Base-by-base conservation (phyloP, 345 rosid genomes). In the Cardiospermum halicacabum region DNA sequence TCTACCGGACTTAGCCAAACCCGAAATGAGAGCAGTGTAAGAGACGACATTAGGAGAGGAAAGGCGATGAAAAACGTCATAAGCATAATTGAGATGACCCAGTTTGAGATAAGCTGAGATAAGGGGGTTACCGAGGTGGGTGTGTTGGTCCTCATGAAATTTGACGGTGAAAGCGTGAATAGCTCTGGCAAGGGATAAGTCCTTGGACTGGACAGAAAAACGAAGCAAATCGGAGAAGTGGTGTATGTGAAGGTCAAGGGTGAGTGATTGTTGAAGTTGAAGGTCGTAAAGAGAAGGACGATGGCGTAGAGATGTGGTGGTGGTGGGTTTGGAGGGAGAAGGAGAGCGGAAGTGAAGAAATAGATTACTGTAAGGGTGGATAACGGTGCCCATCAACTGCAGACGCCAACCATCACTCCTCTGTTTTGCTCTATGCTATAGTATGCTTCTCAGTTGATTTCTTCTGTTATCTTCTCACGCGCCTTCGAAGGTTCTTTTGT, bases 11-110 rank as follows among this genome's bases (percentile, higher is more conserved):
- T 81, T 89, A 6, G 84, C 79, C 26, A 86, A 80, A 4, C 85
- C 82, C 0, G 93, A 88, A 65, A 92, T 81, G 26, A 88, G 66
- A 3, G 87, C 63, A 54, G 86, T 83, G 64, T 81, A 89, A 57
- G 98, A 84, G 37, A 85, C 91, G 16, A 85, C 87, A 64, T 75
- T 75, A n/a, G 93, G 96, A 11, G 69, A 66, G 34, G 84, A 69
- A 11, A 89, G 75, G 9, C 76, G 74, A 26, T 7, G 15, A 68
- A 92, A 80, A 9, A 82, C 87, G 48, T 70, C 67, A 50, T 63
- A 81, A 34, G 95, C 94, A 37, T 82, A 81, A 9, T 61, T 66
- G 60, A 76, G 56, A 54, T 60, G 75, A 13, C 95, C 92, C 58
- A 85, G 81, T 64, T 83, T 85, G 71, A 85, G 74, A 71, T 92